Evolutionary conservation across 2,329 filamentous ascomycete genomes (phyloP).

Genomic region (Biscogniauxia mediterranea): DNA sequence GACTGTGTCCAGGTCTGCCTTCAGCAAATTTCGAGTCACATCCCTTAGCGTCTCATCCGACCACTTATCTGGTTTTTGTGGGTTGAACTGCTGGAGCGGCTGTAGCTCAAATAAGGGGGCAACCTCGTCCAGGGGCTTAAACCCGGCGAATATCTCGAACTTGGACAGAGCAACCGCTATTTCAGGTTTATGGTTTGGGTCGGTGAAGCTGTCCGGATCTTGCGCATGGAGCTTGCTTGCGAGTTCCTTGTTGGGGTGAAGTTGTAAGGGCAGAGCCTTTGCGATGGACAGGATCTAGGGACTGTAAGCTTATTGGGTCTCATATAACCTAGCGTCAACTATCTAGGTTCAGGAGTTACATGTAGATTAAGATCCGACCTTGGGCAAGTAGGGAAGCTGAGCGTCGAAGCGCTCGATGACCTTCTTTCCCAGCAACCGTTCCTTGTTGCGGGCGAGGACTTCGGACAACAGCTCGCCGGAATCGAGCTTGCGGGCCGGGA

Average conservation of each 20-base stretch:
- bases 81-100: conserved; percentile 49
- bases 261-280: conserved; percentile 72
- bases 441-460: conserved; percentile 59
- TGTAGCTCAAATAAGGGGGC: conserved; percentile 56
- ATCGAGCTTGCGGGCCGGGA: conserved; percentile 62
- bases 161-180: conserved; percentile 69
- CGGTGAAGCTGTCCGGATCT: conserved; percentile 65
- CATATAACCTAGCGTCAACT: neutral
- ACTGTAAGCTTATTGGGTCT: conserved; percentile 5
- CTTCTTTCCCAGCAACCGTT: conserved; percentile 61
- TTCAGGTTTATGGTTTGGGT: conserved; percentile 77
- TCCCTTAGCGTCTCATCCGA: conserved; percentile 57
- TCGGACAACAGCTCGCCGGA: conserved; percentile 64
- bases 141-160: conserved; percentile 76
- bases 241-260: conserved; percentile 70
- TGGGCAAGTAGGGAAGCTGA: conserved; percentile 71
- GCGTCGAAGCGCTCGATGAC: conserved; percentile 60
- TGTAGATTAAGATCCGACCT: conserved; percentile 43
- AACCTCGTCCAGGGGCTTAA: conserved; percentile 64
- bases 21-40: conserved; percentile 54
- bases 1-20: conserved; percentile 51
- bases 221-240: conserved; percentile 61
- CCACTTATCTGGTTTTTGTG: conserved; percentile 39
- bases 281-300: conserved; percentile 65
- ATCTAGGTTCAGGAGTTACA: no score